These are phyloP conservation scores for Diaporthe longicolla DNA, from an alignment of 2,329 filamentous ascomycete species.

Conservation along the genomic window DNA sequence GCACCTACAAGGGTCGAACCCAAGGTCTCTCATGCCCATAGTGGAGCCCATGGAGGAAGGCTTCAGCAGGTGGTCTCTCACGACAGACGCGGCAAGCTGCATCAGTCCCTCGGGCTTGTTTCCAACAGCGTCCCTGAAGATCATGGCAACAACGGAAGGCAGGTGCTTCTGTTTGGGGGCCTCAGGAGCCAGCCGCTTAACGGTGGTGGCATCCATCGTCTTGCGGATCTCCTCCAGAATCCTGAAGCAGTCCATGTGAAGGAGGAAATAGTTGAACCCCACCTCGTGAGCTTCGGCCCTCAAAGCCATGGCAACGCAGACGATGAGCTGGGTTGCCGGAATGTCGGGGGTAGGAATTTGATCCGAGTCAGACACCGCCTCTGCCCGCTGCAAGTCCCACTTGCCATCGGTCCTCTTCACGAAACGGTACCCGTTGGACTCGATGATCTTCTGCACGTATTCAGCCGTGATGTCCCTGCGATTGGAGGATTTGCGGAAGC, in stretches of 20 bases:
- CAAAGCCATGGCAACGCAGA: background rate
- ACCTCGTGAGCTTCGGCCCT: background rate
- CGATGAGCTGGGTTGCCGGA: background rate
- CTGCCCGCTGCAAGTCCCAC: background rate
- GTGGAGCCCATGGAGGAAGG: background rate
- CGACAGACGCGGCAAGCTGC: background rate
- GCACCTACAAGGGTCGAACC: background rate
- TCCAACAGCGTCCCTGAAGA: background rate
- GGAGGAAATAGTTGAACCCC: background rate
- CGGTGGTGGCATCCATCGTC: background rate
- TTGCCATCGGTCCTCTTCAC: background rate
- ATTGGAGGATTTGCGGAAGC: background rate
- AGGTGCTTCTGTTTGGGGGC: background rate
- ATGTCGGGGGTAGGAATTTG: background rate
- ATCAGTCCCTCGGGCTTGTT: background rate
- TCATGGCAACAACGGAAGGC: background rate
- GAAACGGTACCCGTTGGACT: background rate
- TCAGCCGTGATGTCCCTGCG: background rate
- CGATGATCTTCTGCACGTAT: slow-evolving; percentile 6
- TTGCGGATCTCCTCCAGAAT: background rate
- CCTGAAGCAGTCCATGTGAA: slow-evolving; percentile 2
- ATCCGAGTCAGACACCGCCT: background rate
- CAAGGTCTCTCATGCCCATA: background rate
- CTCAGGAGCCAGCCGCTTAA: background rate
- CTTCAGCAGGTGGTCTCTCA: background rate